Evolutionary conservation across 768 basidiomycete genomes (phyloP).

Genomic region (Dictyophora rubrovolvata): DNA sequence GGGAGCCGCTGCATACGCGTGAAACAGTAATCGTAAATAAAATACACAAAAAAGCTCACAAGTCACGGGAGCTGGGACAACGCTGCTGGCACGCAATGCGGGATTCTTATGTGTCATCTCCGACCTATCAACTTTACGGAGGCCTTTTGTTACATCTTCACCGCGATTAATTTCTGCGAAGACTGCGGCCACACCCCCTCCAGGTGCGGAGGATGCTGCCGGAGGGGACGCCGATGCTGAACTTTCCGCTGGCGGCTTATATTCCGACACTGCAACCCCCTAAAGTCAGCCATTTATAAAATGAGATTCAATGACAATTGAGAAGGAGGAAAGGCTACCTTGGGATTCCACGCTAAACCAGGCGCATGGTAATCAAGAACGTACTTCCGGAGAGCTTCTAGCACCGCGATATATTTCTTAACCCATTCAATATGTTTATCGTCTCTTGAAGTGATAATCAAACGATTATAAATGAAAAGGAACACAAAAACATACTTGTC

Average conservation of each 20-base stretch:
- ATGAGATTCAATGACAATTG: slow-evolving; percentile 2
- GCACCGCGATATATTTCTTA: slow-evolving; percentile 49
- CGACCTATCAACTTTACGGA: slow-evolving; percentile 90
- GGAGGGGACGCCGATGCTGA: slow-evolving; percentile 35
- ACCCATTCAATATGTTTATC: slow-evolving; percentile 86
- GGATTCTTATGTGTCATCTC: slow-evolving; percentile 99
- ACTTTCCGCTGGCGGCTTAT: slow-evolving; percentile 24
- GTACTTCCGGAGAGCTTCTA: slow-evolving; percentile 77
- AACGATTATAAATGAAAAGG: slow-evolving; percentile 9
- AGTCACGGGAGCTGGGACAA: slow-evolving; percentile 2
- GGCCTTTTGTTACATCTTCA: slow-evolving; percentile 77
- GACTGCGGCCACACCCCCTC: slow-evolving; percentile 62
- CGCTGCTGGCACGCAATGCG: slow-evolving; percentile 46
- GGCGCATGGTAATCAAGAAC: slow-evolving; percentile 78
- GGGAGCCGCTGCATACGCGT: slow-evolving; percentile 9
- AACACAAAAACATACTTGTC: slow-evolving; percentile 61
- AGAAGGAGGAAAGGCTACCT: slow-evolving; percentile 33
- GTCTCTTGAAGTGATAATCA: slow-evolving; percentile 43
- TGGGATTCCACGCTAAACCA: slow-evolving; percentile 82
- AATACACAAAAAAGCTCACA: neutral
- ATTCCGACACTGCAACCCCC: slow-evolving; percentile 43
- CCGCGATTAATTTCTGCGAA: slow-evolving; percentile 89
- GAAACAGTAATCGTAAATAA: neutral
- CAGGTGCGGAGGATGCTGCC: slow-evolving; percentile 24
- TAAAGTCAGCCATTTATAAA: slow-evolving; percentile 19